Conservation (phyloP, 768 basidiomycete species). For the Coprinellus micaceus region DNA sequence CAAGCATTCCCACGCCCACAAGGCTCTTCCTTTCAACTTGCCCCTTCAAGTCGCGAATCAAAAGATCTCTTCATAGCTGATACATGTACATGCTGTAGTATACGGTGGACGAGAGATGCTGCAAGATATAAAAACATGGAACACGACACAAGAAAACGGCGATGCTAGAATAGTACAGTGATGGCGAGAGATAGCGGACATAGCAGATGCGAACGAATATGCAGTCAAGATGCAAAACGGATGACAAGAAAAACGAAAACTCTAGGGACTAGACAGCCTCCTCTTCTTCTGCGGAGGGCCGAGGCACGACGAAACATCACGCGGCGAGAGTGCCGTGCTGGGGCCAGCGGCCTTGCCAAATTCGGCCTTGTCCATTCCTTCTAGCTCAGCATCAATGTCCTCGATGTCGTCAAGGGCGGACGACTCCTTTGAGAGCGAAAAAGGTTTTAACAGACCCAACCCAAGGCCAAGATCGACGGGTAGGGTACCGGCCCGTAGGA, state of each 20-base stretch:
- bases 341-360: constrained; percentile 15
- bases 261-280: constrained; percentile 29
- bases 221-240: constrained; percentile 4
- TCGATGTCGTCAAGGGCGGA: constrained; percentile 22
- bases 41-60: background rate
- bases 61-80: background rate
- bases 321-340: background rate
- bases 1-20: constrained; percentile 4
- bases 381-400: constrained; percentile 28
- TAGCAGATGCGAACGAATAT: constrained; percentile 8
- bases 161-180: background rate
- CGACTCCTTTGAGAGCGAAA: constrained; percentile 40
- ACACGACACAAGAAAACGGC: constrained; percentile 9
- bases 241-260: background rate
- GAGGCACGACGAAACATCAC: background rate
- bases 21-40: constrained; percentile 4
- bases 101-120: constrained; percentile 2
- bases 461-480: constrained; percentile 41
- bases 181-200: constrained; percentile 13
- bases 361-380: constrained; percentile 22
- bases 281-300: constrained; percentile 46
- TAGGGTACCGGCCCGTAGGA: constrained; percentile 38
- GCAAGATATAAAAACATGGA: constrained; percentile 3
- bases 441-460: constrained; percentile 55
- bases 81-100: constrained; percentile 2